A percentile compares a stretch with the other conserved stretches of the same genome.
Evolutionary conservation across 495 filamentous ascomycete species (phyloP).

Genomic region (Aspergillus sclerotioniger): DNA sequence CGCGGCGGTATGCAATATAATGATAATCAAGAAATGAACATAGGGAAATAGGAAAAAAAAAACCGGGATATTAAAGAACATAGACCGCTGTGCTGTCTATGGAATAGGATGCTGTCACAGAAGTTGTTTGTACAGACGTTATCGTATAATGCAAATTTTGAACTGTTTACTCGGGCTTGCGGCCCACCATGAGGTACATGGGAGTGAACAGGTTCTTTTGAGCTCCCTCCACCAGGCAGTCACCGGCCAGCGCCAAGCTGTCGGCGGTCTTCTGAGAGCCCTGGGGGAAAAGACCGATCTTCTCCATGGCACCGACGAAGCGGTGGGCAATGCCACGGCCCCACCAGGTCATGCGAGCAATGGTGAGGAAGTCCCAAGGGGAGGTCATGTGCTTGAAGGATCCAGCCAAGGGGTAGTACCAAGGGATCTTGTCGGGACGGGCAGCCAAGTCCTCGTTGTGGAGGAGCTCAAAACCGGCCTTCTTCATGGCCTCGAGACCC

Average conservation of each 20-base stretch:
- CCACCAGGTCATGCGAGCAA: conserved; percentile 86
- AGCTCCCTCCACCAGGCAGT: conserved; percentile 85
- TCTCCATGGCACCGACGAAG: conserved; percentile 78
- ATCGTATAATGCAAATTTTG: conserved; percentile 6
- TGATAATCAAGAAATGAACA: conserved; percentile 13
- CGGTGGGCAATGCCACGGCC: conserved; percentile 74
- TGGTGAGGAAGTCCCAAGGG: conserved; percentile 76
- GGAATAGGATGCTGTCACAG: conserved; percentile 12
- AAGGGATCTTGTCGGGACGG: conserved; percentile 73
- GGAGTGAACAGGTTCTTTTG: conserved; percentile 95
- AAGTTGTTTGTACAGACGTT: conserved; percentile 19
- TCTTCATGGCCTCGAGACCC: conserved; percentile 79
- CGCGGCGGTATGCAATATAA: conserved; percentile 24
- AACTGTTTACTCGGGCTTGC: conserved; percentile 66
- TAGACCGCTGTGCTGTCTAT: conserved; percentile 22
- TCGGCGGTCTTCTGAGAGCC: conserved; percentile 97
- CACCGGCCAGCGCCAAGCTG: conserved; percentile 76
- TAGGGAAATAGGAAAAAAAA: conserved; percentile 13
- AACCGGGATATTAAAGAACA: conserved; percentile 19
- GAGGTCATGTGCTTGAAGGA: conserved; percentile 79
- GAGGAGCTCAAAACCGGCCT: conserved; percentile 82
- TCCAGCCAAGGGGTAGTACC: conserved; percentile 93
- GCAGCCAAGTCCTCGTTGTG: conserved; percentile 89
- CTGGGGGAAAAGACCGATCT: conserved; percentile 66
- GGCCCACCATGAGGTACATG: conserved; percentile 97